Evolutionary conservation across 495 filamentous ascomycete genomes (phyloP), one percentile per base, ranked within the genome.

Genomic region (Aspergillus hancockii): DNA sequence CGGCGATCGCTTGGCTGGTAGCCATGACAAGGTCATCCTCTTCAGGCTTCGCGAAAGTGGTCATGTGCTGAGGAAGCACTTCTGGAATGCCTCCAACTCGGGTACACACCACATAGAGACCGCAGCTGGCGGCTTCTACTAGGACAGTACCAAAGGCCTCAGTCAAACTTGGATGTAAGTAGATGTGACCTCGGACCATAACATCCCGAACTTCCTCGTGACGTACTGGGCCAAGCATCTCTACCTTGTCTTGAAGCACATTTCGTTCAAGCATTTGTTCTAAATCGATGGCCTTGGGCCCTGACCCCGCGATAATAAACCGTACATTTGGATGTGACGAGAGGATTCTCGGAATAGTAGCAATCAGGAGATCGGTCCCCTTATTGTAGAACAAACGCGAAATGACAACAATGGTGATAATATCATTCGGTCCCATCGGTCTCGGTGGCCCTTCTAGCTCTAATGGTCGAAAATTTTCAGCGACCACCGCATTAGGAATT

Each of bases 371-470:
- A 72, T 97, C 95, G 7, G 92, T 98, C 47, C 94, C 94, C 70
- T 98, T 98, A 75, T 98, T 98, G 77, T 98, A 97, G 72, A 97
- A 98, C 13, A 98, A 88, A 21, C 94, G 91, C 6, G 93, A 97
- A 31, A 98, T 93, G 5, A 98, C 93, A 0, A 98, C 92, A 57
- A 98, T 98, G 4, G 93, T 98, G 62, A 98, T 94, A 14, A 83
- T 90, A 62, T 95, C 91, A 52, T 90, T 79, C 2, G 92, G 91
- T 0, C 90, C 89, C 21, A 96, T 80, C 23, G 71, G 79, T 30
- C 71, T 77, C 19, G 79, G 79, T 45, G 84, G 67, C 59, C 83
- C 65, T 58, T 79, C 64, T 74, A 79, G 59, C 58, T 76, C 67
- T 22, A 88, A 72, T 0, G 94, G 94, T 30, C 85, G 83, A 70